phyloP scores from a whole-genome alignment of 2,329 filamentous ascomycete species.

The Ceratocystis albifundus region DNA sequence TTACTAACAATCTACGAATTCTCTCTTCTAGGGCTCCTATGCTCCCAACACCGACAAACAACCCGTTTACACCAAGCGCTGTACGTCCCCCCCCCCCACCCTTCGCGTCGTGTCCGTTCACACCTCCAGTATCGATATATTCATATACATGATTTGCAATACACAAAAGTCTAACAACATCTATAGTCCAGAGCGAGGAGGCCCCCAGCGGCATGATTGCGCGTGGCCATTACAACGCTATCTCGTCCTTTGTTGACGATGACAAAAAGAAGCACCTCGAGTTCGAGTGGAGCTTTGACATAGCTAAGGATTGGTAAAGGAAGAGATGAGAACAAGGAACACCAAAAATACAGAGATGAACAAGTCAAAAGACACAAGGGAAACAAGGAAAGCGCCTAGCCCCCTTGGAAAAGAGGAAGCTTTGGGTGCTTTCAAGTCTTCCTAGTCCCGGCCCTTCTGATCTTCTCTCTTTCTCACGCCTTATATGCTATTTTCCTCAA shows the following conservation, averaged over 20 bases:
- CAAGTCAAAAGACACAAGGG: neutral
- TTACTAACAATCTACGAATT: slow-evolving; percentile 26
- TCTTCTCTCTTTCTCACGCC: neutral
- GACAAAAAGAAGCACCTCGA: slow-evolving; percentile 81
- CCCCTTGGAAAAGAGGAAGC: neutral
- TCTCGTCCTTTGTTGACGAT: slow-evolving; percentile 88
- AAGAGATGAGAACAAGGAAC: neutral
- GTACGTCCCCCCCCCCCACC: slow-evolving; percentile 43
- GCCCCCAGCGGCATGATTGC: slow-evolving; percentile 83
- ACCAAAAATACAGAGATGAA: neutral
- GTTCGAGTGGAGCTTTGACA: slow-evolving; percentile 95
- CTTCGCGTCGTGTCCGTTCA: too few species aligned
- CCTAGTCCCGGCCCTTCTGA: neutral
- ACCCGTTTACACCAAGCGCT: slow-evolving; percentile 78
- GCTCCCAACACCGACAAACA: slow-evolving; percentile 85
- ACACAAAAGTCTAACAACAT: neutral
- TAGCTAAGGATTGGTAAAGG: slow-evolving; percentile 83
- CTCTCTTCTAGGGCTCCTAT: slow-evolving; percentile 61
- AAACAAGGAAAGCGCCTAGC: neutral
- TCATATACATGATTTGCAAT: neutral
- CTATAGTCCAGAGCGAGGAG: slow-evolving; percentile 73
- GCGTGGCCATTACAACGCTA: slow-evolving; percentile 79
- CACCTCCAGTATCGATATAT: neutral
- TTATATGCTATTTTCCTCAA: slow-evolving; percentile 3
- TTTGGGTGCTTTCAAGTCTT: neutral